A percentile compares a stretch with the other conserved stretches of the same genome.
Conservation (phyloP, 2,329 filamentous ascomycete species). For the Claviceps cyperi region DNA sequence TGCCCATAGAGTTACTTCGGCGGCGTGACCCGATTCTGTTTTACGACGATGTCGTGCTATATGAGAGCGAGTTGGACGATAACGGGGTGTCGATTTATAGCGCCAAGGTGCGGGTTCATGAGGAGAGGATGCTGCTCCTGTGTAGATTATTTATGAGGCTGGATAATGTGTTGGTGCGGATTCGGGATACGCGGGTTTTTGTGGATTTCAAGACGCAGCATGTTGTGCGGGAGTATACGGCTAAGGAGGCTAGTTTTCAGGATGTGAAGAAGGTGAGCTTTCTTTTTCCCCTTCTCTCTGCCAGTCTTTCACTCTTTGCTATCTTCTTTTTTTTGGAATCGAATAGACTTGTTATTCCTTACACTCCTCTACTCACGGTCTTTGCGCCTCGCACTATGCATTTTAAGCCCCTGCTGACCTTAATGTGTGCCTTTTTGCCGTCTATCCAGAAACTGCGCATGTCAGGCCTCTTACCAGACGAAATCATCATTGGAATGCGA, state of each 20-base stretch:
- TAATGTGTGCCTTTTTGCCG: neutral
- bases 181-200: constrained; percentile 83
- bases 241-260: constrained; percentile 71
- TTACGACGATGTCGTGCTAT: constrained; percentile 91
- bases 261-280: constrained; percentile 52
- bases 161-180: constrained; percentile 74
- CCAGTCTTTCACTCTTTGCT: neutral
- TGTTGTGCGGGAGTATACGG: constrained; percentile 79
- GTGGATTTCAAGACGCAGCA: constrained; percentile 70
- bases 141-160: constrained; percentile 83
- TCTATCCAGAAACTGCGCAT: constrained; percentile 29
- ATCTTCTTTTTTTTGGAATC: neutral
- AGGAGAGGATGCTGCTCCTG: constrained; percentile 70
- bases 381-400: neutral
- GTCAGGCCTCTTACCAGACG: constrained; percentile 45
- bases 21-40: constrained; percentile 88
- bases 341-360: too few relatives aligned
- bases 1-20: constrained; percentile 76
- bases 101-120: constrained; percentile 88
- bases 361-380: too few relatives aligned
- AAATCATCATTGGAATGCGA: constrained; percentile 60
- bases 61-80: constrained; percentile 94
- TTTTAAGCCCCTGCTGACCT: neutral
- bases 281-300: neutral
- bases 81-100: constrained; percentile 87